A percentile compares a stretch with the other conserved stretches of the same genome.
These are phyloP conservation scores for Hanseniaspora clermontiae DNA, from an alignment of 805 yeast species.

Conservation along the genomic window DNA sequence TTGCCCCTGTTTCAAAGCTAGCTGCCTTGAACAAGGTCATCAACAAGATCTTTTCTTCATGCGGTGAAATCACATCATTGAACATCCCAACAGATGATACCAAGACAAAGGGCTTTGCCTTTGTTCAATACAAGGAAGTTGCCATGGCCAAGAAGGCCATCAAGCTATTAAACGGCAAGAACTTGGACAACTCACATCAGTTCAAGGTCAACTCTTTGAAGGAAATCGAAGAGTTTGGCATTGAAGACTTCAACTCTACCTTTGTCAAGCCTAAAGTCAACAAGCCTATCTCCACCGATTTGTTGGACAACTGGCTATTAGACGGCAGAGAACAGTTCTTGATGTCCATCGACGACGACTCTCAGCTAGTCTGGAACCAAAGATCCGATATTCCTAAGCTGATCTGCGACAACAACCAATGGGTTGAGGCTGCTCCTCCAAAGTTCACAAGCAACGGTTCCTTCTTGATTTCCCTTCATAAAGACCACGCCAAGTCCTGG, in stretches of 20 bases:
- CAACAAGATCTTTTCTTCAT: conserved; percentile 61
- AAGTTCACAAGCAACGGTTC: conserved; percentile 91
- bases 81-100: conserved; percentile 71
- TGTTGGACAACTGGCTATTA: conserved; percentile 80
- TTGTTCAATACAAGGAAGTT: conserved; percentile 63
- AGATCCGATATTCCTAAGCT: conserved; percentile 59
- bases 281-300: conserved; percentile 62
- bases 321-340: conserved; percentile 91
- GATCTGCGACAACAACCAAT: conserved; percentile 67
- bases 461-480: conserved; percentile 73
- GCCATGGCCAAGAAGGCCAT: conserved; percentile 67
- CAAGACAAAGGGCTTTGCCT: conserved; percentile 72
- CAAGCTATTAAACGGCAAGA: conserved; percentile 70
- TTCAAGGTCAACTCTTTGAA: conserved; percentile 68
- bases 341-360: conserved; percentile 64
- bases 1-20: conserved; percentile 81
- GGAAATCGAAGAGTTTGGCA: conserved; percentile 70
- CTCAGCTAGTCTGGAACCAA: conserved; percentile 79
- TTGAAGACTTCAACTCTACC: conserved; percentile 47
- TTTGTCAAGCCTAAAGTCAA: conserved; percentile 64
- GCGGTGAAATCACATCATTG: conserved; percentile 67
- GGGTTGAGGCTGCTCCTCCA: conserved; percentile 71
- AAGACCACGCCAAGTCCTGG: conserved; percentile 92
- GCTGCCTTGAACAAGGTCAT: conserved; percentile 76
- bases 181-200: conserved; percentile 86